A percentile compares a stretch with the other conserved stretches of the same genome.
Evolutionary conservation across 495 filamentous ascomycete species (phyloP).

Genomic region (Cercophora samala): DNA sequence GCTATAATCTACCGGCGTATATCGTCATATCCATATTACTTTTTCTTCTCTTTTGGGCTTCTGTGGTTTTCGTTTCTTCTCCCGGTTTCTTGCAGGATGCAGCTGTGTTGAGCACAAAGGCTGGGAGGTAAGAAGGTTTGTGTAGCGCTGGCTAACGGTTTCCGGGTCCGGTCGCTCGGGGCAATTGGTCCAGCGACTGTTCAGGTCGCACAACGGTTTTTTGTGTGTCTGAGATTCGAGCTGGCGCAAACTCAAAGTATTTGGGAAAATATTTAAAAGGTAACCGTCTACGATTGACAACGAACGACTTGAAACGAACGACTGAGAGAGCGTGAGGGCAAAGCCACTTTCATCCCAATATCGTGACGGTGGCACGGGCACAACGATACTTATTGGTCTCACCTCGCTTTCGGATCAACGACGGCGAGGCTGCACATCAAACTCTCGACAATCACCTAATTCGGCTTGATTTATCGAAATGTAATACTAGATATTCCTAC

Average conservation of each 20-base stretch:
- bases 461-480: not conserved
- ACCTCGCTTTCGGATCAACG: not conserved
- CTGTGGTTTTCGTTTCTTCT: not conserved
- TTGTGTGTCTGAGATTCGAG: not conserved
- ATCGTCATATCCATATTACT: slow-evolving; percentile 4
- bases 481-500: not conserved
- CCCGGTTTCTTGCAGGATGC: not conserved
- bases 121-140: not conserved
- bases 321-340: not conserved
- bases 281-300: not conserved
- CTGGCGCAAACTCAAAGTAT: not conserved
- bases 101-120: not conserved
- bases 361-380: not conserved
- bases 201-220: not conserved
- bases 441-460: not conserved
- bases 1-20: slow-evolving; percentile 11
- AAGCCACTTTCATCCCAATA: not conserved
- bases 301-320: not conserved
- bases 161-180: not conserved
- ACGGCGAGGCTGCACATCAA: not conserved
- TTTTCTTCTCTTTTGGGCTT: not conserved
- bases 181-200: not conserved
- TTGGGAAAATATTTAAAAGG: not conserved
- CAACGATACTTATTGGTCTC: not conserved
- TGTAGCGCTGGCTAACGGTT: not conserved